phyloP scores from a whole-genome alignment of 208 protist genomes.

The Wallacemonas sp. region DNA sequence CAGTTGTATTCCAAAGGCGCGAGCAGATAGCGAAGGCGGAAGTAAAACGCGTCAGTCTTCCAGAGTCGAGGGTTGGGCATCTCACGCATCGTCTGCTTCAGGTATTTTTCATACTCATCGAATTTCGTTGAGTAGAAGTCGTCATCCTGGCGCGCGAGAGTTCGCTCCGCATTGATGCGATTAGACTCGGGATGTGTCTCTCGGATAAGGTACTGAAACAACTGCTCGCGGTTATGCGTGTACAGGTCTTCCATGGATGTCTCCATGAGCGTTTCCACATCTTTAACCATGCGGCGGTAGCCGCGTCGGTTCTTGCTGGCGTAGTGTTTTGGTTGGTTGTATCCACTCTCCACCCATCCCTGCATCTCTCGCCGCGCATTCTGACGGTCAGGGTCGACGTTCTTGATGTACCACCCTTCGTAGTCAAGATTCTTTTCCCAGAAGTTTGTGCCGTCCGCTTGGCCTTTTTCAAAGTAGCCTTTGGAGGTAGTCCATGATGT shows the following conservation, averaged over 20 bases:
- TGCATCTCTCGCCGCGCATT: slow-evolving; percentile 81
- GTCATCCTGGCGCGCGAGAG: slow-evolving; percentile 81
- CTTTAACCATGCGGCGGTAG: slow-evolving; percentile 89
- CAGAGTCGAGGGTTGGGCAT: slow-evolving; percentile 89
- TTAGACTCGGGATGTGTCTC: slow-evolving; percentile 87
- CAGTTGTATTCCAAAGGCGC: slow-evolving; percentile 89
- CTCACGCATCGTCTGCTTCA: slow-evolving; percentile 88
- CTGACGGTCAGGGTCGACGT: slow-evolving; percentile 85
- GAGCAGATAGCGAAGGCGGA: slow-evolving; percentile 82
- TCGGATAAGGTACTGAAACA: slow-evolving; percentile 88
- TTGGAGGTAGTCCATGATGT: slow-evolving; percentile 80
- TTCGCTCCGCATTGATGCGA: slow-evolving; percentile 84
- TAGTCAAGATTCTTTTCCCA: slow-evolving; percentile 93
- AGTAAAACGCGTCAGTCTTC: slow-evolving; percentile 92
- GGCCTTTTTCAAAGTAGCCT: slow-evolving; percentile 83
- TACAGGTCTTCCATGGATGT: slow-evolving; percentile 90
- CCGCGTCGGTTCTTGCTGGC: slow-evolving; percentile 87
- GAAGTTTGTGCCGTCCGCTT: slow-evolving; percentile 86
- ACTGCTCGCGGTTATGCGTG: slow-evolving; percentile 84
- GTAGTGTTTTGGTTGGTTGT: slow-evolving; percentile 90
- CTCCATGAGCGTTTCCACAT: slow-evolving; percentile 88
- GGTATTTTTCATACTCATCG: slow-evolving; percentile 84
- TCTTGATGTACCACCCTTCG: slow-evolving; percentile 91
- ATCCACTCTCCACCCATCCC: slow-evolving; percentile 82
- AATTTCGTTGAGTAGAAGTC: slow-evolving; percentile 90